Evolutionary conservation across 805 yeast species (phyloP).

Genomic region (Phaffomyces antillensis): DNA sequence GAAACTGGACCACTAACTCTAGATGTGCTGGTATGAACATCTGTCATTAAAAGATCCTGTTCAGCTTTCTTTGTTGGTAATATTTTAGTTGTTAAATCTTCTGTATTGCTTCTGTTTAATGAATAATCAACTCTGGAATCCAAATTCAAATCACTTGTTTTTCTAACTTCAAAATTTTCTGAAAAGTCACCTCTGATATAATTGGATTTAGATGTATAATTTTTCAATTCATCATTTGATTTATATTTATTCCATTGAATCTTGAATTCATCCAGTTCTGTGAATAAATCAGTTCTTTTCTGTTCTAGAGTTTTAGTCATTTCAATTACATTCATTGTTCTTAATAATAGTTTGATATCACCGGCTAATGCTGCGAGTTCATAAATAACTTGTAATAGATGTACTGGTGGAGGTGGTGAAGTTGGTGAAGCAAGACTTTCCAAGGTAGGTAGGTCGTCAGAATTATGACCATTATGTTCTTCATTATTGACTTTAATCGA

Average conservation of each 20-base stretch:
- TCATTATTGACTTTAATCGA: slow-evolving; percentile 8
- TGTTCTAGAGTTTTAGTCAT: slow-evolving; percentile 35
- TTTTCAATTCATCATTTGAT: neutral
- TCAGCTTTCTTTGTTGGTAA: no score
- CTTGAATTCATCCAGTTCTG: slow-evolving; percentile 12
- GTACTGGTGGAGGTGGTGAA: slow-evolving; percentile 48
- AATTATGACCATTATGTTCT: slow-evolving; percentile 14
- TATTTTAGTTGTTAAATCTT: no score
- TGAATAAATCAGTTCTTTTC: slow-evolving; percentile 20
- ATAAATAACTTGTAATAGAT: slow-evolving; percentile 49
- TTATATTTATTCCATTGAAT: neutral
- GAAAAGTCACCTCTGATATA: neutral
- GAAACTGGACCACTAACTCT: no score
- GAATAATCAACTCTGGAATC: no score
- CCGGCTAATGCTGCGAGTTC: slow-evolving; percentile 56
- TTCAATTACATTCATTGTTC: slow-evolving; percentile 47
- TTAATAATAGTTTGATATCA: slow-evolving; percentile 56
- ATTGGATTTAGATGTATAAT: neutral
- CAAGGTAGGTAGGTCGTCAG: slow-evolving; percentile 34
- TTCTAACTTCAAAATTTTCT: no score
- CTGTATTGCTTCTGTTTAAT: no score
- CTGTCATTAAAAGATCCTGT: no score
- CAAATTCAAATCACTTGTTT: no score
- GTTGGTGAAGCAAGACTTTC: slow-evolving; percentile 51
- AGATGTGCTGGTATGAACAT: no score